phyloP scores from a whole-genome alignment of 331 rosid species.

The Acacia pycnantha region DNA sequence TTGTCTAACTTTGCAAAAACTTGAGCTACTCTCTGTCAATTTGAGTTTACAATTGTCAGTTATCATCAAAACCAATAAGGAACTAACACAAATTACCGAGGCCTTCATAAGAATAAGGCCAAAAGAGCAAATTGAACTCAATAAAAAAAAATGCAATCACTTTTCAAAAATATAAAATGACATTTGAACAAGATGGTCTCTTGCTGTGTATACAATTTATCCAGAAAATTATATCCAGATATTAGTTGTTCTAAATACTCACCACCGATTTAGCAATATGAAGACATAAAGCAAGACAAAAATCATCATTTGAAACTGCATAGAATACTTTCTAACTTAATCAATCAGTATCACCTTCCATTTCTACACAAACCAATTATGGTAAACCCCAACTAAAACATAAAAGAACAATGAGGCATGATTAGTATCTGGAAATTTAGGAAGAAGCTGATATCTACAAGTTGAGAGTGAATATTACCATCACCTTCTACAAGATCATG shows the following conservation, averaged over 20 bases:
- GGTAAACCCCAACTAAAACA: not conserved
- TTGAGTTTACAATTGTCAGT: too few relatives aligned
- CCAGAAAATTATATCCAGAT: not conserved
- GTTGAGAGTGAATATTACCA: too few relatives aligned
- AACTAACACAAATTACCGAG: not conserved
- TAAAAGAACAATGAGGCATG: not conserved
- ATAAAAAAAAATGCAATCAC: not conserved
- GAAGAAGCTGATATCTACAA: too few relatives aligned
- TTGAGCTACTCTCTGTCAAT: too few relatives aligned
- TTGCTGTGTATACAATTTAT: not conserved
- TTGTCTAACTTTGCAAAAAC: too few relatives aligned
- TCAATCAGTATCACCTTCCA: not conserved
- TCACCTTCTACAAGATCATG: too few relatives aligned
- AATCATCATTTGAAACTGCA: not conserved
- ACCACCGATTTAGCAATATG: not conserved
- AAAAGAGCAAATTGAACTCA: not conserved
- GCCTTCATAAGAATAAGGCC: not conserved
- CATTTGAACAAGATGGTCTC: not conserved
- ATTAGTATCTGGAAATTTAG: conserved; percentile 22
- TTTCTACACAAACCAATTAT: not conserved
- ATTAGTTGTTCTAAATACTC: not conserved
- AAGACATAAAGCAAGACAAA: not conserved
- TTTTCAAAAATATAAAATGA: not conserved
- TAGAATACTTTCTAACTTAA: not conserved
- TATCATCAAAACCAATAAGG: too few relatives aligned